Base-by-base conservation (phyloP, 2,329 filamentous ascomycete genomes). In the Colletotrichum navitas region DNA sequence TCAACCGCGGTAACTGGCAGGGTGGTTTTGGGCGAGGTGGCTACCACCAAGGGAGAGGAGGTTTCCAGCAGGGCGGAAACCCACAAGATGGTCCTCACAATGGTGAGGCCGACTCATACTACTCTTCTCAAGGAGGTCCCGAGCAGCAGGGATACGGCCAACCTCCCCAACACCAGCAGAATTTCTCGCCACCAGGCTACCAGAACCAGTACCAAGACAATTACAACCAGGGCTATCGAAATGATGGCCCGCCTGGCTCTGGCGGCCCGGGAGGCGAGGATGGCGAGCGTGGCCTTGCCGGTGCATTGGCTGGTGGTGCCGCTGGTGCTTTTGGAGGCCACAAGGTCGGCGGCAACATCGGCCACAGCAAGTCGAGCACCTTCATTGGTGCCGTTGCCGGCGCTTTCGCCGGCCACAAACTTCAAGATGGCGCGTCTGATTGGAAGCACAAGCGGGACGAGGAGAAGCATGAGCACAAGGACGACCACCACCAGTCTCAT, bases 271-370 rank as follows among this genome's bases (percentile, higher is more conserved):
- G 69, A 2, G 79, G 76, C 14, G 69, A 72, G 32, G 80, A 81
- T 7, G 82, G 81, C n/a, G 83, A 84, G 64, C 81, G 83, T 34
- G 83, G 83, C 32, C 62, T 84, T 18, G 77, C 82, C 73, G 83
- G 83, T 52, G 82, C 81, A 1, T 66, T 84, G 5, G 82, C 80
- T 21, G 83, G 83, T 7, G 83, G 80, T 49, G 79, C 81, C 0
- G 83, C 81, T 47, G 83, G 83, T 21, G 83, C 78, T 1, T 80
- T 81, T 36, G 83, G 82, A 14, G 83, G 82, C 5, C 75, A 82
- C 75, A 82, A 82, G 73, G 73, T 84, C 47, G 82, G 83, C 29
- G 79, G 79, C 65, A 82, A 82, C 72, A 73, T 83, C 52, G 82
- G 83, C 49, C 79, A 79, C 71, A 78, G 76, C 75, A 81, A 81